Evolutionary conservation across 2,329 filamentous ascomycete species (phyloP).

Genomic region (Teratosphaeria nubilosa): DNA sequence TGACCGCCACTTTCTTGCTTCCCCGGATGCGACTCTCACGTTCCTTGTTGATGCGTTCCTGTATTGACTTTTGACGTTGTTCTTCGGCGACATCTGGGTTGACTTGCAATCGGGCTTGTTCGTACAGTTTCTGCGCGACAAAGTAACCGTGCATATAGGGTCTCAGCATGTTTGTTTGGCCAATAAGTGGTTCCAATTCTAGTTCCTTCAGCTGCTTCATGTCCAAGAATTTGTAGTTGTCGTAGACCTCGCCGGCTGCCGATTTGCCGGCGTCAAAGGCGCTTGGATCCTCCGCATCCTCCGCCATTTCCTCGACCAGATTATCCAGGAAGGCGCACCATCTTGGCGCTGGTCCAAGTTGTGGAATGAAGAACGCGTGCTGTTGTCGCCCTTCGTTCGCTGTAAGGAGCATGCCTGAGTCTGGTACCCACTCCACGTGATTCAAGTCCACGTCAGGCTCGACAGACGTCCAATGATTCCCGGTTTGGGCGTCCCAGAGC

Average conservation of each 20-base stretch:
- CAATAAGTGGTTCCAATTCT: constrained; percentile 79
- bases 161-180: constrained; percentile 76
- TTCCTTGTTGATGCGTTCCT: constrained; percentile 94
- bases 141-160: constrained; percentile 99
- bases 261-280: constrained; percentile 39
- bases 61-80: constrained; percentile 79
- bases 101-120: constrained; percentile 83
- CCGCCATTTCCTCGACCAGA: constrained; percentile 96
- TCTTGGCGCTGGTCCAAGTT: constrained; percentile 81
- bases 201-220: constrained; percentile 74
- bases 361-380: constrained; percentile 89
- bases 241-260: constrained; percentile 68
- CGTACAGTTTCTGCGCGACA: constrained; percentile 87
- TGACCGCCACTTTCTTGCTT: constrained; percentile 78
- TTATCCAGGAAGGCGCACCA: constrained; percentile 98
- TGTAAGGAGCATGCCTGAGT: constrained; percentile 89
- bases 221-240: constrained; percentile 98
- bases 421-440: constrained; percentile 82
- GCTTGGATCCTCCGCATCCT: constrained; percentile 57
- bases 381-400: constrained; percentile 95
- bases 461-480: constrained; percentile 87
- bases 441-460: constrained; percentile 94
- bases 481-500: constrained; percentile 77
- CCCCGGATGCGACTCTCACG: constrained; percentile 89
- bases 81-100: constrained; percentile 94